phyloP scores from a whole-genome alignment of 495 filamentous ascomycete species.

The Staphylotrichum longicolle region DNA sequence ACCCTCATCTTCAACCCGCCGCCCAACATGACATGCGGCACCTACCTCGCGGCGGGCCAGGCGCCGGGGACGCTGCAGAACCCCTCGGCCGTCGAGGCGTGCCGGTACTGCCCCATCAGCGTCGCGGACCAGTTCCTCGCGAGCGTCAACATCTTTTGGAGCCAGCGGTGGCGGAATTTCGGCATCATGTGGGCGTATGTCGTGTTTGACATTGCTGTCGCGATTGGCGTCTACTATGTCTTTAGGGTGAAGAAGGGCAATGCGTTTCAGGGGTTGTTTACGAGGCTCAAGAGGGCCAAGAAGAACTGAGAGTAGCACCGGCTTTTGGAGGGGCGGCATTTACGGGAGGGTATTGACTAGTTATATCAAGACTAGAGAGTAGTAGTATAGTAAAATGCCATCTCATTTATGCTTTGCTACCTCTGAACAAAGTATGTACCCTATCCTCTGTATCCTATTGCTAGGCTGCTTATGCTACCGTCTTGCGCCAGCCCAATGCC shows the following conservation, averaged over 20 bases:
- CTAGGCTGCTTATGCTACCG: too few species aligned
- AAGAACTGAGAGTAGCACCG: not conserved
- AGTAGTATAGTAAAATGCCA: too few species aligned
- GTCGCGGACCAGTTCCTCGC: slow-evolving; percentile 51
- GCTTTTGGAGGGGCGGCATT: too few species aligned
- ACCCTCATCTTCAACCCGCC: slow-evolving; percentile 53
- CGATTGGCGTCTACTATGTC: slow-evolving; percentile 51
- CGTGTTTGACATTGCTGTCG: slow-evolving; percentile 48
- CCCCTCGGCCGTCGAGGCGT: slow-evolving; percentile 39
- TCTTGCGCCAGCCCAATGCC: too few species aligned
- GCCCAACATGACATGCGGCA: slow-evolving; percentile 26
- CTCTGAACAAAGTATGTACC: too few species aligned
- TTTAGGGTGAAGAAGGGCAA: slow-evolving; percentile 42
- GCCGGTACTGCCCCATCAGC: slow-evolving; percentile 46
- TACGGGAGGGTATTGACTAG: too few species aligned
- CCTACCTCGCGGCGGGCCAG: slow-evolving; percentile 24
- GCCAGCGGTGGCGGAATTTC: slow-evolving; percentile 53
- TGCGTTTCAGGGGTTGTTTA: slow-evolving; percentile 6
- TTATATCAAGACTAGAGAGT: too few species aligned
- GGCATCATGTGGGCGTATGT: slow-evolving; percentile 56
- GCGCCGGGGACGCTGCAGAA: slow-evolving; percentile 48
- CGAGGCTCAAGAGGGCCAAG: not conserved
- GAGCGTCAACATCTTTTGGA: slow-evolving; percentile 46
- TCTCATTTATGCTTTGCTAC: too few species aligned
- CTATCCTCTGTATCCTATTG: too few species aligned